Conservation (phyloP, 1,139 yeast genomes). For the Saccharomyces hybrid region DNA sequence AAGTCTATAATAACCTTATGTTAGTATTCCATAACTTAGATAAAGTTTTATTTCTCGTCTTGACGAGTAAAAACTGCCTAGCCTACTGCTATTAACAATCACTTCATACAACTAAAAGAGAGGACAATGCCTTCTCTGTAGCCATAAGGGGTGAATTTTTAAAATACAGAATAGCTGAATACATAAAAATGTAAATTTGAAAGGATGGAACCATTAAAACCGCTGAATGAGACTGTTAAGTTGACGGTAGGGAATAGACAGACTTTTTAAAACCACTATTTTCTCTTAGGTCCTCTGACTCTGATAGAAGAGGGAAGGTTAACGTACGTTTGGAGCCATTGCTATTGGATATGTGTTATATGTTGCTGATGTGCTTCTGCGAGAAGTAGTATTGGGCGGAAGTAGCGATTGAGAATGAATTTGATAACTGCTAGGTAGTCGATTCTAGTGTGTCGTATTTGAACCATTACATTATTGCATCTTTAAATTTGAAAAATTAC, state of each 20-base stretch:
- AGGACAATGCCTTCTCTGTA: background rate
- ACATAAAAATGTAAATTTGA: slow-evolving; percentile 5
- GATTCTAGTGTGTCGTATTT: background rate
- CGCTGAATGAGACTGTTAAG: background rate
- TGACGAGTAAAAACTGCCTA: slow-evolving; percentile 10
- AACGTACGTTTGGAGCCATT: slow-evolving; percentile 31
- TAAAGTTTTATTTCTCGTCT: slow-evolving; percentile 2
- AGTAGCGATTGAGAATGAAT: background rate
- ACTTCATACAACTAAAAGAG: slow-evolving; percentile 7
- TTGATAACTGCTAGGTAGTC: background rate
- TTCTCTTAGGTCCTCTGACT: background rate
- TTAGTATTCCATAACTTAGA: slow-evolving; percentile 6
- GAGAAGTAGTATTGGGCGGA: background rate
- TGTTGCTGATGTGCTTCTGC: background rate
- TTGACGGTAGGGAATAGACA: background rate
- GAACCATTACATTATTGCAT: background rate
- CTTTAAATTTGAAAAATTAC: background rate
- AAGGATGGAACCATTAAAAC: slow-evolving; percentile 1
- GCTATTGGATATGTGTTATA: slow-evolving; percentile 1
- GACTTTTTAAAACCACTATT: background rate
- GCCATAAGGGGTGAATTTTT: slow-evolving; percentile 20
- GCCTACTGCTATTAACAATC: slow-evolving; percentile 32
- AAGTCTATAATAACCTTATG: slow-evolving; percentile 40
- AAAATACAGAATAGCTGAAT: slow-evolving; percentile 23
- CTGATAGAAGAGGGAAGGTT: slow-evolving; percentile 3